Conservation (phyloP, 805 yeast species). For the Metschnikowia lachancei region DNA sequence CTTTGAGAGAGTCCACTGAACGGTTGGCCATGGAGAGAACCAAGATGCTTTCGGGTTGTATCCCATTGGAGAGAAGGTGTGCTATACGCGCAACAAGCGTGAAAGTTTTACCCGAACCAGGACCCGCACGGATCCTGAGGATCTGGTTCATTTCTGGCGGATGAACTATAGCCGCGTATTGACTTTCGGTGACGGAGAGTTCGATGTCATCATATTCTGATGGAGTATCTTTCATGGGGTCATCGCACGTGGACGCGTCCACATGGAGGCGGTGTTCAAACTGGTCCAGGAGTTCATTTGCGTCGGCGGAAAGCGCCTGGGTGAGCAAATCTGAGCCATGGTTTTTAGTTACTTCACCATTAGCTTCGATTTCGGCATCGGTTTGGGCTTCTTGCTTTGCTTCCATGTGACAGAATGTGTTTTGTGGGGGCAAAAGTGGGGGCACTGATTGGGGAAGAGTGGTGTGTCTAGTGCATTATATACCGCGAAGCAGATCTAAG, state of each 20-base stretch:
- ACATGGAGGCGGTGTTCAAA: not conserved
- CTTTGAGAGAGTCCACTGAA: slow-evolving; percentile 52
- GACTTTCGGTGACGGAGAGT: slow-evolving; percentile 40
- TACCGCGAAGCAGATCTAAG: too few relatives aligned
- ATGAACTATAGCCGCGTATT: slow-evolving; percentile 42
- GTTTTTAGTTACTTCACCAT: too few relatives aligned
- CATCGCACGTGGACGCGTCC: not conserved
- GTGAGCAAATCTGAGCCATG: too few relatives aligned
- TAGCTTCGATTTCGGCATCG: too few relatives aligned
- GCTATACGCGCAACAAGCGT: slow-evolving; percentile 56
- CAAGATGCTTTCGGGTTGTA: slow-evolving; percentile 53
- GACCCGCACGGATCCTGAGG: slow-evolving; percentile 61
- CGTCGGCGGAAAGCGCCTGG: too few relatives aligned
- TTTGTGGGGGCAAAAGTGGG: too few relatives aligned
- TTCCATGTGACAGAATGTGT: too few relatives aligned
- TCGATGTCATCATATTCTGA: not conserved
- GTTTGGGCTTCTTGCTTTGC: too few relatives aligned
- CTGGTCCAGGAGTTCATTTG: not conserved
- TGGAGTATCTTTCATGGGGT: not conserved
- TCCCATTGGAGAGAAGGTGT: slow-evolving; percentile 37
- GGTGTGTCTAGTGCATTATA: too few relatives aligned
- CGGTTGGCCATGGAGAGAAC: slow-evolving; percentile 68
- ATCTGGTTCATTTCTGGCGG: slow-evolving; percentile 41
- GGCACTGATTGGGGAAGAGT: too few relatives aligned
- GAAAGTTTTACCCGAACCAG: slow-evolving; percentile 71